Percentiles rank a stretch among this genome's conserved stretches.
phyloP scores from a whole-genome alignment of 176 grass and related monocot genomes.

The Rhipidocladum racemiflorum region DNA sequence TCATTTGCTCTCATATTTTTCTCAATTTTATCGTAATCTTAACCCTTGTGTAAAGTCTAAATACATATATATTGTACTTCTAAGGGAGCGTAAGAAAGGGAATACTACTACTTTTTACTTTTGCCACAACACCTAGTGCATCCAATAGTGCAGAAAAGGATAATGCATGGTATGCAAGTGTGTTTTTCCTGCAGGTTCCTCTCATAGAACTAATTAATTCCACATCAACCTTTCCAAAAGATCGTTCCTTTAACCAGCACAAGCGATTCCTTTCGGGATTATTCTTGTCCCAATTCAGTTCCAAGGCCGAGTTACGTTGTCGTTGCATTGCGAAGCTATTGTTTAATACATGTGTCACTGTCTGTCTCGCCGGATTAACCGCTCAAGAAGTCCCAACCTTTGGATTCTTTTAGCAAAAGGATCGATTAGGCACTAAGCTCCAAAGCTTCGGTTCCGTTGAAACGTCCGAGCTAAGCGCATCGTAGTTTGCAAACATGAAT shows the following conservation, averaged over 20 bases:
- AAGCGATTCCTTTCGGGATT: conserved; percentile 25
- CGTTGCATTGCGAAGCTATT: neutral
- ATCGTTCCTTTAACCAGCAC: conserved; percentile 1
- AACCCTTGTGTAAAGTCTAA: too few species aligned
- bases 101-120: conserved; percentile 22
- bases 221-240: conserved; percentile 22
- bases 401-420: neutral
- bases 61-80: too few species aligned
- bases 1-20: too few species aligned
- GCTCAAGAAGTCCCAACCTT: neutral
- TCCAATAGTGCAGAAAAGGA: neutral
- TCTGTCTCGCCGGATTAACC: neutral
- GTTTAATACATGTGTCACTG: neutral
- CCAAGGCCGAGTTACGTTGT: neutral
- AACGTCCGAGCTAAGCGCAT: neutral
- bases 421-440: too few species aligned
- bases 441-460: too few species aligned
- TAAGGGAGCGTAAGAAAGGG: too few species aligned
- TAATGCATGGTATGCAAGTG: conserved; percentile 20
- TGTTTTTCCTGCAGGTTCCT: conserved; percentile 39
- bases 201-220: conserved; percentile 32
- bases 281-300: conserved; percentile 27
- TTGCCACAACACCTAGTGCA: neutral
- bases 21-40: too few species aligned
- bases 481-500: neutral